These are phyloP conservation scores for Leptoxyphium fumago DNA, from an alignment of 2,329 filamentous ascomycete genomes.

Conservation along the genomic window DNA sequence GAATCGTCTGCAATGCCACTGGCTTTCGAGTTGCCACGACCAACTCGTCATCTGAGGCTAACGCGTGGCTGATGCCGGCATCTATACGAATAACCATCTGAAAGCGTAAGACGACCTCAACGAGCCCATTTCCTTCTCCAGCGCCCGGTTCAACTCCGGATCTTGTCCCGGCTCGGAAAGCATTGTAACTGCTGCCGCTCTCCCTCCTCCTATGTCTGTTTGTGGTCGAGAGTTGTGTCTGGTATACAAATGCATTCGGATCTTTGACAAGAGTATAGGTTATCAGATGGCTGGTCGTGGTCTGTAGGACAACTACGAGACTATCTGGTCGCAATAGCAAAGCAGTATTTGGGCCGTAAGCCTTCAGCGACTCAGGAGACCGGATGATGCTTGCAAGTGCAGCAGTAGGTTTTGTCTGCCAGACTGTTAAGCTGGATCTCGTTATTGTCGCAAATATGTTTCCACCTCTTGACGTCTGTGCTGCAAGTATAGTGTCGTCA, in stretches of 20 bases:
- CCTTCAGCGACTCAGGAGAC: conserved; percentile 61
- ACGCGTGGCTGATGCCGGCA: conserved; percentile 74
- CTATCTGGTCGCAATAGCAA: conserved; percentile 82
- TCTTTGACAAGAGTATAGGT: conserved; percentile 88
- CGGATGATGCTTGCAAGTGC: conserved; percentile 74
- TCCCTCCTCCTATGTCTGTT: conserved; percentile 33
- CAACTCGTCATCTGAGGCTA: conserved; percentile 85
- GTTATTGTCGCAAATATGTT: conserved; percentile 83
- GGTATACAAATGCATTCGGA: conserved; percentile 68
- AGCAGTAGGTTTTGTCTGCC: conserved; percentile 89
- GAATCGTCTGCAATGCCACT: conserved; percentile 89
- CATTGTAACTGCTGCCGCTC: conserved; percentile 25
- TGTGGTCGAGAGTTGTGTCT: conserved; percentile 56
- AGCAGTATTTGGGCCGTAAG: conserved; percentile 73
- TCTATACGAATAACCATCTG: conserved; percentile 97
- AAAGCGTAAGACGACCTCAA: conserved; percentile 81
- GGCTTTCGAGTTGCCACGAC: conserved; percentile 85
- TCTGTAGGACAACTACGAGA: conserved; percentile 82
- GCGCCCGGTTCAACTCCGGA: conserved; percentile 38
- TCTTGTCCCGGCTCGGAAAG: conserved; percentile 9
- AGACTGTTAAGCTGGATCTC: conserved; percentile 70
- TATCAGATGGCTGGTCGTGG: conserved; percentile 71
- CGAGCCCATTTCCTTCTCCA: conserved; percentile 68
- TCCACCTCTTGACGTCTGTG: conserved; percentile 64
- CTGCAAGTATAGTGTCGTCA: conserved; percentile 42